Evolutionary conservation across 768 basidiomycete species (phyloP).

Genomic region (Asterophora parasitica): DNA sequence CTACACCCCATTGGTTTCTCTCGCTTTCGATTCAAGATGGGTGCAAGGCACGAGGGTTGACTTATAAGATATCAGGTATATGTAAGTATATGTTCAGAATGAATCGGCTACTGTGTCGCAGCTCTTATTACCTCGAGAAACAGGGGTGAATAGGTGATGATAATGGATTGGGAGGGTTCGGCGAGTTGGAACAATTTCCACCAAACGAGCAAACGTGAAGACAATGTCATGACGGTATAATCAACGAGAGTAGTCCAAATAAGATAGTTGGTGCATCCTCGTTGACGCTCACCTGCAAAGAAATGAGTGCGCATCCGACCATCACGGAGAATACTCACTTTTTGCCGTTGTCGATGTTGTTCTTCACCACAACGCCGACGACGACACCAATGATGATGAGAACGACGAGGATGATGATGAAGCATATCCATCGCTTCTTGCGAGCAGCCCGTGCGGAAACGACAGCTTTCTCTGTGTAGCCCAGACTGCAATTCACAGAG

Average conservation of each 20-base stretch:
- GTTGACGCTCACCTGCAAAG: slow-evolving; percentile 7
- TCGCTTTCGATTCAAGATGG: neutral
- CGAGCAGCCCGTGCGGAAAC: slow-evolving; percentile 82
- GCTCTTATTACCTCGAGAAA: slow-evolving; percentile 8
- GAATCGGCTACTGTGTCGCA: neutral
- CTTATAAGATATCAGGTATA: slow-evolving; percentile 10
- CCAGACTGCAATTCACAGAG: slow-evolving; percentile 43
- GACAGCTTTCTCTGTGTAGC: slow-evolving; percentile 85
- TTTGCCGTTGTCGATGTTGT: slow-evolving; percentile 37
- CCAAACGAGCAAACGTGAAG: slow-evolving; percentile 6
- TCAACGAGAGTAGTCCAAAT: slow-evolving; percentile 2
- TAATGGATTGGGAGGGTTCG: neutral
- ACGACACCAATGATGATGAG: slow-evolving; percentile 64
- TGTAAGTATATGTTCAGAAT: slow-evolving; percentile 1
- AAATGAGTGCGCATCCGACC: neutral
- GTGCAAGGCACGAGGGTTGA: neutral
- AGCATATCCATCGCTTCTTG: slow-evolving; percentile 97
- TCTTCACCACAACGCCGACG: slow-evolving; percentile 50
- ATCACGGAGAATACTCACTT: slow-evolving; percentile 7
- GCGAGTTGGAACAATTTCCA: slow-evolving; percentile 5
- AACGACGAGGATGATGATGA: slow-evolving; percentile 64
- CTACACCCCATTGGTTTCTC: too few relatives aligned
- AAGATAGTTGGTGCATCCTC: neutral
- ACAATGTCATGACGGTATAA: slow-evolving; percentile 5
- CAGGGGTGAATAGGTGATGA: slow-evolving; percentile 1